Conservation (phyloP, 352 stramenopile genomes). For the Globisporangium barbulae region DNA sequence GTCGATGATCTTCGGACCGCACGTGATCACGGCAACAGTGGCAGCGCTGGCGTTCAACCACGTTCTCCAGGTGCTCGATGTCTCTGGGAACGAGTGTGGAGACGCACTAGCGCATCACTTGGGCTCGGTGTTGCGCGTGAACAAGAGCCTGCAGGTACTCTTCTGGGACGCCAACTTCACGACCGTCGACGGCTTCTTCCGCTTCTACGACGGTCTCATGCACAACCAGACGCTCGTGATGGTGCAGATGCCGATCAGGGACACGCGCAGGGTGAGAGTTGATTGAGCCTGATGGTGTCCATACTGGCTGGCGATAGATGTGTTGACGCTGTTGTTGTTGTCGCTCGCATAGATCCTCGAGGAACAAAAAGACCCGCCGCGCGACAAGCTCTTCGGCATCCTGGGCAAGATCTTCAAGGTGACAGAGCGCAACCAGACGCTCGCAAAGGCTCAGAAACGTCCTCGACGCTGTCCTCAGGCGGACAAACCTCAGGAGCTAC, state of each 20-base stretch:
- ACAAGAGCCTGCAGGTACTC: conserved; percentile 54
- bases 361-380: conserved; percentile 57
- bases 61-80: conserved; percentile 59
- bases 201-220: conserved; percentile 58
- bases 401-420: conserved; percentile 72
- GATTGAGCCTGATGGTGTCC: too few species aligned
- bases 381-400: conserved; percentile 70
- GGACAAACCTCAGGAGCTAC: background rate
- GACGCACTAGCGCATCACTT: conserved; percentile 51
- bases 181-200: conserved; percentile 61
- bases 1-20: conserved; percentile 47
- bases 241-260: conserved; percentile 76
- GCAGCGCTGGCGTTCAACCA: conserved; percentile 38
- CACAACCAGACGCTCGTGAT: conserved; percentile 62
- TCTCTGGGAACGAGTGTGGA: conserved; percentile 72
- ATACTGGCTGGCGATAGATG: background rate
- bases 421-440: conserved; percentile 59
- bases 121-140: conserved; percentile 42
- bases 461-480: background rate
- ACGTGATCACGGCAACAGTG: conserved; percentile 44
- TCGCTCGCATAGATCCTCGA: conserved; percentile 49
- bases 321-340: background rate
- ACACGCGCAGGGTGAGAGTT: conserved; percentile 55
- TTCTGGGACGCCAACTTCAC: conserved; percentile 82
- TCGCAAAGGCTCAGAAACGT: conserved; percentile 7